phyloP scores from a whole-genome alignment of 164 flowering plant species.

The Magnolia changhungtana region DNA sequence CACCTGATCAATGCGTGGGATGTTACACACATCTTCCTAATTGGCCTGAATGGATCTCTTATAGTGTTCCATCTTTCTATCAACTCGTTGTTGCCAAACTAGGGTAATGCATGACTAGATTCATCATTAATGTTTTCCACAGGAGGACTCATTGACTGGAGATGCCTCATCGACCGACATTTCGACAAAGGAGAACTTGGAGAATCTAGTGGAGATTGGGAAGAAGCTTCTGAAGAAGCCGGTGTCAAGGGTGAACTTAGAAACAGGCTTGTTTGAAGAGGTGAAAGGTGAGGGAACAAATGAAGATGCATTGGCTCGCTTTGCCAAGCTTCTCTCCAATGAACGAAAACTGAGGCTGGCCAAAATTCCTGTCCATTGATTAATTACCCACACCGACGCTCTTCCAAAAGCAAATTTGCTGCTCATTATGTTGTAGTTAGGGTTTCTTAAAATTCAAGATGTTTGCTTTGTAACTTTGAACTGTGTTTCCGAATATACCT shows the following conservation, averaged over 20 bases:
- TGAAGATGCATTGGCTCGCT: slow-evolving; percentile 43
- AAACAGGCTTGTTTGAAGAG: slow-evolving; percentile 34
- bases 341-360: slow-evolving; percentile 21
- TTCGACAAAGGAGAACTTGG: slow-evolving; percentile 38
- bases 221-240: slow-evolving; percentile 35
- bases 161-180: slow-evolving; percentile 34
- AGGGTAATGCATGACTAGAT: not conserved
- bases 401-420: too few relatives aligned
- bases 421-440: too few relatives aligned
- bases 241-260: slow-evolving; percentile 43
- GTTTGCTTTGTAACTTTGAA: too few relatives aligned
- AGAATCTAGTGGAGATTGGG: slow-evolving; percentile 36
- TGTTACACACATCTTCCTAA: not conserved
- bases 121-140: not conserved
- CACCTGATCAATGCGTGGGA: too few relatives aligned
- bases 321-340: slow-evolving; percentile 41
- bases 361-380: not conserved
- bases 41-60: too few relatives aligned
- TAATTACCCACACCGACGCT: too few relatives aligned
- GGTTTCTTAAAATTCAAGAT: too few relatives aligned
- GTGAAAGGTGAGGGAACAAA: slow-evolving; percentile 41
- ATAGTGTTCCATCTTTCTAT: not conserved
- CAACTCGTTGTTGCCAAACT: too few relatives aligned
- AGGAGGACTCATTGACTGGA: slow-evolving; percentile 49
- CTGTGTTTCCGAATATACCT: too few relatives aligned